Evolutionary conservation across 352 stramenopile species (phyloP), one percentile per base, ranked within the genome.

Genomic region (Globisporangium parvum): DNA sequence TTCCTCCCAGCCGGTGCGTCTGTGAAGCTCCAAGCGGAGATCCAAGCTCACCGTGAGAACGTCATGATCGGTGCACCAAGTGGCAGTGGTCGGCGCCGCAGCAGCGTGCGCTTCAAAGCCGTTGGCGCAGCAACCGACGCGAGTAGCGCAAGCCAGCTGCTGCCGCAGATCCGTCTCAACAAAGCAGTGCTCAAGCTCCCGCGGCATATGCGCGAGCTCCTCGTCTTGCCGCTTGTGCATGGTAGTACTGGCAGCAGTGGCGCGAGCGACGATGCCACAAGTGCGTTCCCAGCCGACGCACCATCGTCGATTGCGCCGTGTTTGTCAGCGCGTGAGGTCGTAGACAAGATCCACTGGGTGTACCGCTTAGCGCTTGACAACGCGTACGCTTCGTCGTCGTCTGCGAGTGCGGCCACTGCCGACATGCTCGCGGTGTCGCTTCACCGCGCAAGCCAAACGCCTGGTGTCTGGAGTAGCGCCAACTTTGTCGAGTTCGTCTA

Each of bases 401-500:
- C 49, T 18, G 10, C 33, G 10, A 11, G 23, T 18, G 10, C 33
- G 10, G 6, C 18, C 31, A 11, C 46, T 2, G 49, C 18, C 11
- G 39, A 53, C 10, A n/a, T 50, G 49, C 35, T 60, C 44, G 28
- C 47, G 26, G 33, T 59, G 24, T 53, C 56, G 26, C 55, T 57
- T 1, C 18, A 28, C 35, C 20, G 46, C 21, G 18, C 14, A 14
- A 45, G 39, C 24, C 35, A 28, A 5, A 4, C 47, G 17, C 21
- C 46, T 55, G 20, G 26, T 42, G 26, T 62, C 28, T 71, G 69
- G 63, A 68, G 45, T 20, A 67, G 48, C 18, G 55, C 73, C 35
- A 28, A 68, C 9, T 69, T 78, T 37, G 61, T 71, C 26, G 59
- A 59, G 5, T 73, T 72, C 24, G 51, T 77, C 37, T 67, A 76